Base-by-base conservation (phyloP, 148 eudicot genomes). In the Rhododendron kiyosumense region DNA sequence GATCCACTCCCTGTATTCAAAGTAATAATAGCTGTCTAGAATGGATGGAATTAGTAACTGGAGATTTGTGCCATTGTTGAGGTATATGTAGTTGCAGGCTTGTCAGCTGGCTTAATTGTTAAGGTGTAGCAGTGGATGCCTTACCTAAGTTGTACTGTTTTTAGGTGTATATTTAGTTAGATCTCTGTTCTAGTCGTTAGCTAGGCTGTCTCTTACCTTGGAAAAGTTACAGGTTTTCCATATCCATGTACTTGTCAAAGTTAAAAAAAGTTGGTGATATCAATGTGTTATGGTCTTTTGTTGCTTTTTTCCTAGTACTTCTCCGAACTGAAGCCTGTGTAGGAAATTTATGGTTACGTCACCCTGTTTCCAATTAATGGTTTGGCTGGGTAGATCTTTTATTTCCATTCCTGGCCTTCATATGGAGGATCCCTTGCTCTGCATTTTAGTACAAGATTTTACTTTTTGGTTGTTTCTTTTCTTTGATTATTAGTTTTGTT, bases 11-110 rank as follows among this genome's bases (percentile, higher is more conserved):
- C 51, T 45, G 26, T 43, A 78, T 78, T 78, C 6, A 43, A 78
- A 46, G 22, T 45, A 18, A 36, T 46, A 18, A 5, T 5, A 18
- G 79, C 22, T 38, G 20, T 45, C 54, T 26, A 41, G 34, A 11
- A n/a, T 45, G 32, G 32, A 78, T 46, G 81, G 81, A 78, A 78
- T 78, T 78, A 78, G 51, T 78, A n/a, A 78, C 57, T 26, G 57
- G 57, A 78, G 18, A 78, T 46, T 76, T 78, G 18, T 45, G n/a
- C 13, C 30, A 78, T 26, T 14, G 57, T 26, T 78, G 18, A 48
- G 81, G 18, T 26, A n/a, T 46, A n/a, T 14, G 20, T 78, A 30
- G 41, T 76, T 38, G 24, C 11, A 20, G 30, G 14, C 52, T 22
- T 9, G 17, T 32, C 48, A 77, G 24, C 26, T 10, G n/a, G 51